These are phyloP conservation scores for Acacia concinna DNA, from an alignment of 331 rosid species.

Conservation along the genomic window DNA sequence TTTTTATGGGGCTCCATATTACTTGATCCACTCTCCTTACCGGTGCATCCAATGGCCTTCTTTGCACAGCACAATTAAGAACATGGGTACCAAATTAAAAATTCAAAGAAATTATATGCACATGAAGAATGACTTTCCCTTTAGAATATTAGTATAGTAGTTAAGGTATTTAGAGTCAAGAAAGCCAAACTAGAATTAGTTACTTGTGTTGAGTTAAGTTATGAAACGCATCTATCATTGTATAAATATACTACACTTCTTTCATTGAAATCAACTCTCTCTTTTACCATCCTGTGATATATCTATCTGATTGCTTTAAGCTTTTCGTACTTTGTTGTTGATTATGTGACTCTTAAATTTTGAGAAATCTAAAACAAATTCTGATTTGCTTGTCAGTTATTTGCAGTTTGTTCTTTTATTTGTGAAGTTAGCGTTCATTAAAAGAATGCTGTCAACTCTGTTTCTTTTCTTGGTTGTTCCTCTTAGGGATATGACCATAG, in stretches of 20 bases:
- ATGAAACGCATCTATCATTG: background rate
- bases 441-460: slow-evolving; percentile 19
- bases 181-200: background rate
- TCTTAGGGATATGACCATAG: slow-evolving; percentile 7
- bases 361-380: background rate
- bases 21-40: too few species aligned
- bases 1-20: too few species aligned
- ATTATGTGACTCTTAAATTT: slow-evolving; percentile 20
- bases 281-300: background rate
- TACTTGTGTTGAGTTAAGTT: background rate
- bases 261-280: background rate
- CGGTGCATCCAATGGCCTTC: too few species aligned
- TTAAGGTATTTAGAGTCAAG: background rate
- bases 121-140: too few species aligned
- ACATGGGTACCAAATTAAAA: too few species aligned
- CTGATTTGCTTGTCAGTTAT: background rate
- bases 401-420: slow-evolving; percentile 13
- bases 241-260: background rate
- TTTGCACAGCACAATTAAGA: too few species aligned
- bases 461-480: background rate
- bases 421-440: background rate
- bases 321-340: slow-evolving; percentile 1
- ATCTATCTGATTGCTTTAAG: background rate
- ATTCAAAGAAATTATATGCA: too few species aligned
- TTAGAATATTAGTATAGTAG: background rate